Conservation (phyloP, 495 filamentous ascomycete species). For the Cercophora sp. region DNA sequence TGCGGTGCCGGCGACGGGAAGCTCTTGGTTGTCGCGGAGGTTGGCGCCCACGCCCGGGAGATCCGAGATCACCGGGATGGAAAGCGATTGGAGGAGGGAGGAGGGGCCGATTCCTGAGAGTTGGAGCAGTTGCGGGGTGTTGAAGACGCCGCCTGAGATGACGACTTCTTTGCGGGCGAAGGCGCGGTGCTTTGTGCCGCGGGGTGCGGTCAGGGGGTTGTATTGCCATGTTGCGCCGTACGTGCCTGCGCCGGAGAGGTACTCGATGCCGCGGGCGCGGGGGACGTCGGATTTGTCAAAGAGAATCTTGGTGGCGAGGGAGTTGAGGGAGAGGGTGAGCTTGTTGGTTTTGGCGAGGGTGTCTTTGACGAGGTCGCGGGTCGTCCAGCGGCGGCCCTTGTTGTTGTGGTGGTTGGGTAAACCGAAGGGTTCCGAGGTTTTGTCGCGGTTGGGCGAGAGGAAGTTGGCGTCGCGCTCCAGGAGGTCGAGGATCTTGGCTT, state of each 20-base stretch:
- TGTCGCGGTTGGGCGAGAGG: slow-evolving; percentile 9
- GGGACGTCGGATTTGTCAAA: slow-evolving; percentile 16
- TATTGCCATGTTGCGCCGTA: slow-evolving; percentile 34
- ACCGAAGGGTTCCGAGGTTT: slow-evolving; percentile 7
- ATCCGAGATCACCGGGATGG: slow-evolving; percentile 42
- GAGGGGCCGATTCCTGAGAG: slow-evolving; percentile 50
- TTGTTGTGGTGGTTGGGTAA: slow-evolving; percentile 7
- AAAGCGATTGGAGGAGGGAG: slow-evolving; percentile 41
- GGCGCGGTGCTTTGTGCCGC: slow-evolving; percentile 17
- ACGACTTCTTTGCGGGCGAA: slow-evolving; percentile 42
- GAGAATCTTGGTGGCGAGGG: slow-evolving; percentile 32
- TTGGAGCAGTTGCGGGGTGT: slow-evolving; percentile 52
- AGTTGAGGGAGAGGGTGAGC: slow-evolving; percentile 21
- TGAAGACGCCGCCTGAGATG: slow-evolving; percentile 50
- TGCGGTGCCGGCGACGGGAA: slow-evolving; percentile 23
- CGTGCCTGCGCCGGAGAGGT: slow-evolving; percentile 29
- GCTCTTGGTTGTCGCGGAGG: slow-evolving; percentile 49
- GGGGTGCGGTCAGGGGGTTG: slow-evolving; percentile 17
- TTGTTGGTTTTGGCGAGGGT: slow-evolving; percentile 23
- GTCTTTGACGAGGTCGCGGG: slow-evolving; percentile 32
- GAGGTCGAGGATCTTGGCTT: neutral
- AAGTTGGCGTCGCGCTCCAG: slow-evolving; percentile 19
- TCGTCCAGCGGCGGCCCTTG: slow-evolving; percentile 23
- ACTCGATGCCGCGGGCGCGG: slow-evolving; percentile 32
- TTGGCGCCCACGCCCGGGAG: slow-evolving; percentile 53